A percentile compares a stretch with the other conserved stretches of the same genome.
Evolutionary conservation across 2,329 filamentous ascomycete species (phyloP).

Genomic region (Hortaea sp.): DNA sequence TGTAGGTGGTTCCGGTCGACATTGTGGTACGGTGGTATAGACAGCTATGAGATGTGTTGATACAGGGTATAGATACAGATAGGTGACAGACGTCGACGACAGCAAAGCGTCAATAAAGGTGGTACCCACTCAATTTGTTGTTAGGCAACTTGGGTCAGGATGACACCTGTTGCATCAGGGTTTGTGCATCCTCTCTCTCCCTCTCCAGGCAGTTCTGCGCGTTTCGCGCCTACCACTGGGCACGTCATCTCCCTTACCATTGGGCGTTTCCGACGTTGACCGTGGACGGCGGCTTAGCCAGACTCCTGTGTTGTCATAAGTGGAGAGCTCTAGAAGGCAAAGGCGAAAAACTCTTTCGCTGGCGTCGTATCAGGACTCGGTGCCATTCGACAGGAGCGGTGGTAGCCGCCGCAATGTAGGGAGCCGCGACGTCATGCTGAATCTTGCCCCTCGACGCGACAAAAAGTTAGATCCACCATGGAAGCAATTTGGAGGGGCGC

Average conservation of each 20-base stretch:
- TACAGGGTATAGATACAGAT: background rate
- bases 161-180: background rate
- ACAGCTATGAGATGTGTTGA: background rate
- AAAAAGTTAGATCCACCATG: background rate
- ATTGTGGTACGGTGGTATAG: constrained; percentile 29
- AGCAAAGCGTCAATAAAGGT: too few relatives aligned
- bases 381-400: too few relatives aligned
- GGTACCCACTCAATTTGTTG: too few relatives aligned
- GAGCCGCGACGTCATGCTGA: background rate
- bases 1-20: constrained; percentile 46
- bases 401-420: background rate
- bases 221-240: background rate
- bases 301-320: background rate
- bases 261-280: constrained; percentile 7
- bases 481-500: too few relatives aligned
- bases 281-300: background rate
- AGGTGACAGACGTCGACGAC: too few relatives aligned
- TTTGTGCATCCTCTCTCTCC: constrained; percentile 2
- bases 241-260: background rate
- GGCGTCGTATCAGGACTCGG: too few relatives aligned
- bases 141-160: too few relatives aligned
- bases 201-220: background rate
- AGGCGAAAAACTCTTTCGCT: too few relatives aligned
- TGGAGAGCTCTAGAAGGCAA: background rate
- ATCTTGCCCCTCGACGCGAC: background rate